These are phyloP conservation scores for Cenchrus fungigraminus DNA, from an alignment of 176 grass and related monocot genomes.

Conservation along the genomic window DNA sequence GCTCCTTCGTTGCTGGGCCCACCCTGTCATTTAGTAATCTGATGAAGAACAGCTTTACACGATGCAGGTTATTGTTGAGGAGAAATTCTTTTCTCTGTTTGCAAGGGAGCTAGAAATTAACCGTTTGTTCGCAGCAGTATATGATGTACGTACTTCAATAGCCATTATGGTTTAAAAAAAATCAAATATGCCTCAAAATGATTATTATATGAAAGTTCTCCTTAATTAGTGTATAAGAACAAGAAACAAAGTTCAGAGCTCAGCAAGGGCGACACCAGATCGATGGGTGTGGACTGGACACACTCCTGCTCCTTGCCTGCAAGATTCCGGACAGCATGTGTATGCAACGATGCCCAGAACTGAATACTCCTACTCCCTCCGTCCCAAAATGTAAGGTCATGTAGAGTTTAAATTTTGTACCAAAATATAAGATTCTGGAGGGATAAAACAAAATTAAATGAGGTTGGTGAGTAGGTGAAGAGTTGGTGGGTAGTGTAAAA, in stretches of 20 bases:
- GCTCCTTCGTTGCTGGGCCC: constrained; percentile 26
- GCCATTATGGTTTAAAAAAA: not conserved
- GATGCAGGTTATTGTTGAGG: no score
- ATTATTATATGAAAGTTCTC: not conserved
- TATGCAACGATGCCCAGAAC: not conserved
- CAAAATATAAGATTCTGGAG: no score
- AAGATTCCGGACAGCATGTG: constrained; percentile 41
- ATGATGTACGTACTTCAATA: no score
- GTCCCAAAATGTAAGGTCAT: no score
- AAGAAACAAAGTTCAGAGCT: not conserved
- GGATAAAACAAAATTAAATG: no score
- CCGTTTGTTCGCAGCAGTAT: no score
- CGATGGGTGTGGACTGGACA: constrained; percentile 15
- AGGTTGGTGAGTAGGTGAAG: no score
- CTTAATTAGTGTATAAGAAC: not conserved
- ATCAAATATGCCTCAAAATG: not conserved
- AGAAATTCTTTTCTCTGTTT: not conserved
- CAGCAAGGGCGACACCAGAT: not conserved
- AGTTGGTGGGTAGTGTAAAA: no score
- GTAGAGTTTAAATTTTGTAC: no score
- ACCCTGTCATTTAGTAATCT: not conserved
- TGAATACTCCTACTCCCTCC: no score
- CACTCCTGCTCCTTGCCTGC: constrained; percentile 20
- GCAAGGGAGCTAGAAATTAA: not conserved
- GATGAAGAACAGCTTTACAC: not conserved